Evolutionary conservation across 768 basidiomycete genomes (phyloP).

Genomic region (Lactarius evosmus): DNA sequence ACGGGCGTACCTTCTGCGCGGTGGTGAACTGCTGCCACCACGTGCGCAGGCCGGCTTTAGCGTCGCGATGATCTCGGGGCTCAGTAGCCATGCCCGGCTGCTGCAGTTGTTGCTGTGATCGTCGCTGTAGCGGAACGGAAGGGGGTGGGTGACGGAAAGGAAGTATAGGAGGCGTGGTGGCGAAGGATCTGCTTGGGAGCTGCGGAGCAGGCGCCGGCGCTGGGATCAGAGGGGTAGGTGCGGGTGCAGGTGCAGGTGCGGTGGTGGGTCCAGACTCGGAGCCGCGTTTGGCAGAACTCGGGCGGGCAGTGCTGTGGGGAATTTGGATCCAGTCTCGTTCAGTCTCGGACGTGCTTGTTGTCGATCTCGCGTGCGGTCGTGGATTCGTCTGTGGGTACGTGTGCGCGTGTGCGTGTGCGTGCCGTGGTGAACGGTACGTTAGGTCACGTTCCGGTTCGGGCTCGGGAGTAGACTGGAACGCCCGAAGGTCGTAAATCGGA

Average conservation of each 20-base stretch:
- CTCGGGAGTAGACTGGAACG: slow-evolving; percentile 10
- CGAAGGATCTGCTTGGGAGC: neutral
- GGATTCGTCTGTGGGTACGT: slow-evolving; percentile 12
- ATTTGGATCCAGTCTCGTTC: neutral
- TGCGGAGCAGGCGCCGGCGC: too few species aligned
- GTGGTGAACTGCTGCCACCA: slow-evolving; percentile 82
- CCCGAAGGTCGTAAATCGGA: neutral
- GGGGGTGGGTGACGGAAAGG: neutral
- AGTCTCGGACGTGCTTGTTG: slow-evolving; percentile 1
- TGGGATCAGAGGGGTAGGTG: too few species aligned
- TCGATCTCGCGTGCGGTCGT: slow-evolving; percentile 7
- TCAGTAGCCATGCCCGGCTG: slow-evolving; percentile 4
- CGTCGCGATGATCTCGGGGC: slow-evolving; percentile 12
- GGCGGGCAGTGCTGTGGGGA: neutral
- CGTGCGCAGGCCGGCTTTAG: slow-evolving; percentile 48
- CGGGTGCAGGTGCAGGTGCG: neutral
- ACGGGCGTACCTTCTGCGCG: slow-evolving; percentile 54
- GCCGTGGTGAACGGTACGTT: neutral
- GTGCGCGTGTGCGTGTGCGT: neutral
- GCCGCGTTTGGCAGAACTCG: neutral
- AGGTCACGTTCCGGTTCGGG: slow-evolving; percentile 11
- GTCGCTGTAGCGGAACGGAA: slow-evolving; percentile 11
- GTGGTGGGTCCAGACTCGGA: neutral
- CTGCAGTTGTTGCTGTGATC: slow-evolving; percentile 14
- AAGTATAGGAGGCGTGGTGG: neutral